Conservation (phyloP, 1,284 basidiomycete species). For the Filobasidium uniguttulatum region DNA sequence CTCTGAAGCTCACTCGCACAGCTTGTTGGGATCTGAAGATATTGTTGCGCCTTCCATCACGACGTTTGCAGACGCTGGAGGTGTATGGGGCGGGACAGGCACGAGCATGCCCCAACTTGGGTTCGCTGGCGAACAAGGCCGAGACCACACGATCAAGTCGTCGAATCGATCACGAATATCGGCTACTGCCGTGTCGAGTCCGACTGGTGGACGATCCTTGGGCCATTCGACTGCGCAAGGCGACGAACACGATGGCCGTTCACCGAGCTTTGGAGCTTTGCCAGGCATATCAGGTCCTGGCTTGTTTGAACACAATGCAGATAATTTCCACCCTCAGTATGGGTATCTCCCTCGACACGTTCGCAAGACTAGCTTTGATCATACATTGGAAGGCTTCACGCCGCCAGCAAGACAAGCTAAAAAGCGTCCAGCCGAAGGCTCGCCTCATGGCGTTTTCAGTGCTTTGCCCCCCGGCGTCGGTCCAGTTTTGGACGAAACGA, state of each 20-base stretch:
- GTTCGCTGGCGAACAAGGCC: slow-evolving; percentile 18
- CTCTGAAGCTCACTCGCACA: slow-evolving; percentile 36
- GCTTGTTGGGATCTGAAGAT: slow-evolving; percentile 44
- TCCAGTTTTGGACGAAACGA: too few relatives aligned
- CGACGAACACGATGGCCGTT: slow-evolving; percentile 2
- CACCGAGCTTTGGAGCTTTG: slow-evolving; percentile 15
- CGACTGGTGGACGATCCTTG: too few relatives aligned
- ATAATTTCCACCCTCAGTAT: slow-evolving; percentile 37
- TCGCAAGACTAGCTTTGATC: slow-evolving; percentile 83
- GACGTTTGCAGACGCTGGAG: too few relatives aligned
- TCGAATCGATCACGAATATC: not conserved
- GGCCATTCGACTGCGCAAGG: too few relatives aligned
- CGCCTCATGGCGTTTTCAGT: slow-evolving; percentile 17
- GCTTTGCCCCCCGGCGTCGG: not conserved
- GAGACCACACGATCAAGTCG: not conserved
- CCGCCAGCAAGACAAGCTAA: slow-evolving; percentile 21
- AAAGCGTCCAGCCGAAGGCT: slow-evolving; percentile 33
- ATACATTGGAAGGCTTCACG: slow-evolving; percentile 46
- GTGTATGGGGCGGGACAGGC: too few relatives aligned
- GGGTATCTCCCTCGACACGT: slow-evolving; percentile 61
- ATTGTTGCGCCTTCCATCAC: not conserved
- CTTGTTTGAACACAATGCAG: slow-evolving; percentile 27
- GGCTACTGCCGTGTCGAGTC: too few relatives aligned
- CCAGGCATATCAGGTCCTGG: slow-evolving; percentile 36
- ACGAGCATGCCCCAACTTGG: slow-evolving; percentile 1